These are phyloP conservation scores for Eucalyptus brandiana DNA, from an alignment of 345 rosid genomes.

Conservation along the genomic window DNA sequence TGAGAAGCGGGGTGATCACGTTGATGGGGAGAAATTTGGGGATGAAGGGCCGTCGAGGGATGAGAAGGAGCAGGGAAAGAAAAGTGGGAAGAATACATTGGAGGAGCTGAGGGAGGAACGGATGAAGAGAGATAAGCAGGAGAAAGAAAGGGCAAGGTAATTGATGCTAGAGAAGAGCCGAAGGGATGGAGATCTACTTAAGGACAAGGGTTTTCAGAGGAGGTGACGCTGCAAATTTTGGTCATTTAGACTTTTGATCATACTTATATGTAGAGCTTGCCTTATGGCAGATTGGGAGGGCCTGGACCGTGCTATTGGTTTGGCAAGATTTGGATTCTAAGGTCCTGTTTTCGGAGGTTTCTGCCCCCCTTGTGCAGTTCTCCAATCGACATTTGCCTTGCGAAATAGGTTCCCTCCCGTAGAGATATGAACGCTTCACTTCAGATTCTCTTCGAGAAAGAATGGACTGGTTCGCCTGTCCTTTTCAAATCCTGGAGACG, in stretches of 20 bases:
- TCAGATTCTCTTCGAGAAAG: neutral
- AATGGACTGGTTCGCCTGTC: neutral
- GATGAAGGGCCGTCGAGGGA: slow-evolving; percentile 8
- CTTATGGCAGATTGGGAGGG: neutral
- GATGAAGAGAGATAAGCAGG: neutral
- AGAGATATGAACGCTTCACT: neutral
- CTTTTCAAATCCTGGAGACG: neutral
- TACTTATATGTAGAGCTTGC: neutral
- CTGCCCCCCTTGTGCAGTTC: neutral
- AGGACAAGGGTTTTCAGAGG: slow-evolving; percentile 25
- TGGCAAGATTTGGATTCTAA: neutral
- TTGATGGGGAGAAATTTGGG: slow-evolving; percentile 1
- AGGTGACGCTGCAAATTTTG: slow-evolving; percentile 8
- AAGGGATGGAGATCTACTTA: slow-evolving; percentile 5
- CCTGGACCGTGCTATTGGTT: neutral
- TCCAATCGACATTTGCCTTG: neutral
- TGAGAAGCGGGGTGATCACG: slow-evolving; percentile 34
- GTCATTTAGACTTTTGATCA: neutral
- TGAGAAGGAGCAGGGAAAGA: slow-evolving; percentile 14
- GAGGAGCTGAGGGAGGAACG: slow-evolving; percentile 71
- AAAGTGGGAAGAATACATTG: slow-evolving; percentile 50
- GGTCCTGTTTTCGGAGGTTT: neutral
- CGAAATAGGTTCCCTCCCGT: neutral
- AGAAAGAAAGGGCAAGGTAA: slow-evolving; percentile 61
- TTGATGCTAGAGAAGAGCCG: slow-evolving; percentile 38